Evolutionary conservation across 441 rosid species (phyloP), one percentile per base, ranked within the genome.

Genomic region (Erodium moschatum): DNA sequence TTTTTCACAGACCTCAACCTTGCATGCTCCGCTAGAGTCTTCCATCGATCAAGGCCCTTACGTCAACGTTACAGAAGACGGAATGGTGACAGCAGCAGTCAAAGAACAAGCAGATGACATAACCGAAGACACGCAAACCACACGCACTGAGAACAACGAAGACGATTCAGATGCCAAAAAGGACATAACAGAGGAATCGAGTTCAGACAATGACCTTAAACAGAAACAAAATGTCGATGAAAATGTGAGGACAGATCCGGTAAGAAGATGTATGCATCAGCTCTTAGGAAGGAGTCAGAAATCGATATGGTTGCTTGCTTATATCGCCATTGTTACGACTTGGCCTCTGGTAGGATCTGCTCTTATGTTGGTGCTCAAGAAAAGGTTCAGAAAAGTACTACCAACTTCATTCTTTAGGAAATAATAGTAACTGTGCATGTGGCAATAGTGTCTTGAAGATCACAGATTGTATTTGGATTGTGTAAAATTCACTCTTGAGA

Each of bases 231-330:
- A 69, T 65, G 78, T 73, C 69, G 72, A 66, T 68, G 71, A 1
- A 11, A 42, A 42, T 11, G 48, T 8, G 1, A 42, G 13, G 2
- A 11, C 64, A 0, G 69, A 60, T 46, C 84, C 86, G 19, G 66
- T 85, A 50, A 81, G 68, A 78, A 80, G 79, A 74, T 69, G 69
- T 48, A 72, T 85, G 3, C 76, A 76, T 75, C 87, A 82, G 78
- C 83, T 89, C 18, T 76, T 82, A 1, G 72, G 85, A 67, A 68
- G 50, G 33, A 81, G 79, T 79, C 77, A 76, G 70, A 81, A 72
- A 67, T 89, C 96, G 0, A 68, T 88, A 24, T 87, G 92, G 89
- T 76, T 92, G 54, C 85, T 88, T 52, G 88, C 87, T 6, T 86
- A 78, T 70, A 81, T 89, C 72, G 90, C 93, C 69, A 70, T 88